phyloP scores from a whole-genome alignment of 306 rosid genomes.

The Quercus alba region DNA sequence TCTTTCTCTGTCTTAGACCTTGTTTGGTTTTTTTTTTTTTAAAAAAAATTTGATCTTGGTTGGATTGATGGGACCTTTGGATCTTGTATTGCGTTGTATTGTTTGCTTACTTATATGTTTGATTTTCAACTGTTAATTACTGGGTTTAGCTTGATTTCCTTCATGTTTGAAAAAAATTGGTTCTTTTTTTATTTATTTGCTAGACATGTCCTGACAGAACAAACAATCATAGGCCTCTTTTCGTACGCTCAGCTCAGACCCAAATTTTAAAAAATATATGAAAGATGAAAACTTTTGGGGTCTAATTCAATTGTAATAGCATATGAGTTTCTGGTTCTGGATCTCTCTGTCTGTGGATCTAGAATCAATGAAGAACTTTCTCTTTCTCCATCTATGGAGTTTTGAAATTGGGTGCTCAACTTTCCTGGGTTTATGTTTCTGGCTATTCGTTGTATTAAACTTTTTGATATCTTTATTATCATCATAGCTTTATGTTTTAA shows the following conservation, averaged over 20 bases:
- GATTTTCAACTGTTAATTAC: conserved; percentile 5
- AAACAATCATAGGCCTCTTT: conserved; percentile 4
- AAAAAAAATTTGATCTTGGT: not conserved
- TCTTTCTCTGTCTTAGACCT: not conserved
- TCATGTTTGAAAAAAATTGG: conserved; percentile 8
- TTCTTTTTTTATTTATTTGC: not conserved
- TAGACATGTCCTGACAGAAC: conserved; percentile 25
- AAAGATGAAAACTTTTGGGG: not conserved
- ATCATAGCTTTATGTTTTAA: conserved; percentile 13
- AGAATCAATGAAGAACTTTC: conserved; percentile 12
- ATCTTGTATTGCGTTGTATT: conserved; percentile 34
- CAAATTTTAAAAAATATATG: not conserved
- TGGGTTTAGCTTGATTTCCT: not conserved
- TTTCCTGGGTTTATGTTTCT: conserved; percentile 8
- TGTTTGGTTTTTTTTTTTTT: not conserved
- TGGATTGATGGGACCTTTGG: conserved; percentile 29
- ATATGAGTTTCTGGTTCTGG: conserved; percentile 20
- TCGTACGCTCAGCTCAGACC: not conserved
- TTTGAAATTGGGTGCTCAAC: conserved; percentile 18
- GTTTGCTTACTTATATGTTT: conserved; percentile 9
- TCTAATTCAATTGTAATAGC: not conserved
- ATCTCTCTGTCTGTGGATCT: conserved; percentile 31
- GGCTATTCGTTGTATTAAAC: conserved; percentile 1
- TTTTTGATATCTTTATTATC: conserved; percentile 10
- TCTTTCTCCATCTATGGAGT: conserved; percentile 15